Evolutionary conservation across 768 basidiomycete species (phyloP).

Genomic region (Amanita rimosa): DNA sequence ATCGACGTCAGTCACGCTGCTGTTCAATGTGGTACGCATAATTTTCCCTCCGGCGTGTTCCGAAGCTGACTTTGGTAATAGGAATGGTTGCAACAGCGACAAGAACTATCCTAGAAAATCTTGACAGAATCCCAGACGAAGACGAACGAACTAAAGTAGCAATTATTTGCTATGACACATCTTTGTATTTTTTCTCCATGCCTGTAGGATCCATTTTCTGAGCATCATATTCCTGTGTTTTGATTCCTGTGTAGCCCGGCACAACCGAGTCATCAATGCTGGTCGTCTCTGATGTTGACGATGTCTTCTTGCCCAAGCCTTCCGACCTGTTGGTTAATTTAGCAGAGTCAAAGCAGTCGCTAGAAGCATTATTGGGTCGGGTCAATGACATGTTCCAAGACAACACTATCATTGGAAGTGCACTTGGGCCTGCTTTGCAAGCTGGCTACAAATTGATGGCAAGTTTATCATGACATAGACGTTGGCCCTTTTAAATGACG

Average conservation of each 20-base stretch:
- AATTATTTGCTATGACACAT: constrained; percentile 84
- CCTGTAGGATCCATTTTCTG: constrained; percentile 37
- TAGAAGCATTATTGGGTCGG: constrained; percentile 74
- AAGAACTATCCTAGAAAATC: constrained; percentile 87
- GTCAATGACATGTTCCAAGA: constrained; percentile 98
- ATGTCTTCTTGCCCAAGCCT: constrained; percentile 96
- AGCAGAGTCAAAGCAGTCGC: constrained; percentile 64
- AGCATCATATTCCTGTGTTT: not conserved
- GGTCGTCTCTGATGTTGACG: constrained; percentile 93
- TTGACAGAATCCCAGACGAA: constrained; percentile 93
- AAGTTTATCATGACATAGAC: constrained; percentile 6
- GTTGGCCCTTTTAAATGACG: constrained; percentile 1
- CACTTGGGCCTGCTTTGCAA: constrained; percentile 88
- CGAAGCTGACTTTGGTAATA: constrained; percentile 13
- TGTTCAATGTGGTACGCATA: constrained; percentile 65
- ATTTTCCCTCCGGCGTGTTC: not conserved
- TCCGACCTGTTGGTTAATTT: constrained; percentile 94
- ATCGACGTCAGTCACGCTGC: constrained; percentile 94
- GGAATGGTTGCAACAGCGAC: constrained; percentile 99
- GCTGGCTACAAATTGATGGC: constrained; percentile 96
- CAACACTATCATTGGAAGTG: constrained; percentile 87
- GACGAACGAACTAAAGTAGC: constrained; percentile 88
- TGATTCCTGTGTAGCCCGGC: constrained; percentile 35
- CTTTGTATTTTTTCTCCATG: constrained; percentile 95
- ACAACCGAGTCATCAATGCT: constrained; percentile 83